Evolutionary conservation across 306 rosid genomes (phyloP), one percentile per base, ranked within the genome.

Genomic region (Pyrus betulifolia): DNA sequence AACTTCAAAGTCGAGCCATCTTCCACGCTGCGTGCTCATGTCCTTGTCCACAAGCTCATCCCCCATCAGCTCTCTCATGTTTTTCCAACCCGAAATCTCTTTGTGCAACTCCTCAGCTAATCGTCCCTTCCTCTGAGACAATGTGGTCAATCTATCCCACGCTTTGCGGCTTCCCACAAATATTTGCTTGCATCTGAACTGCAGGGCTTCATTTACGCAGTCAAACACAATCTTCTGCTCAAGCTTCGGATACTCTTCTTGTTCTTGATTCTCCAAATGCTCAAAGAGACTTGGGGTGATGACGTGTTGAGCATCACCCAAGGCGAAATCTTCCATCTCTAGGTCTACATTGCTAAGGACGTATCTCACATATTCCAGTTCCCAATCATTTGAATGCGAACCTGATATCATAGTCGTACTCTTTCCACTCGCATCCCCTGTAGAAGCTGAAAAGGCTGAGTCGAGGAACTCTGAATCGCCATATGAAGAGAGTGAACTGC

Each of bases 31-130:
- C 38, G 82, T 86, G 88, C 96, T 92, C 97, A 94, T 94, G 75
- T 92, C 95, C 84, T 79, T 92, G 74, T 51, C 71, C 21, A 94
- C 90, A 72, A 92, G 90, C 79, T 89, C 96, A 82, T 94, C 98
- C 64, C 85, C 87, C 92, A 86, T 80, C 63, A 64, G 70, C 55
- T 90, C 98, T 71, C 78, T 91, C 86, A 81, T 83, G 84, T 72
- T 80, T 83, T 78, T 89, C 87, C 87, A 86, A 61, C 87, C 76
- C 70, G 62, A 49, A 59, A 94, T 86, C 82, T 89, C 96, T 71
- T 60, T 82, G 69, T 81, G 78, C 81, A 94, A 28, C 55, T 94
- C 92, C 78, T 89, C 91, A 18, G 85, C 93, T 72, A 90, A 81
- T 51, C 78, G 65, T 18, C 77, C 86, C 76, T 86, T 84, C 82